Evolutionary conservation across 805 yeast genomes (phyloP).

Genomic region (Pichia phayaonensis): DNA sequence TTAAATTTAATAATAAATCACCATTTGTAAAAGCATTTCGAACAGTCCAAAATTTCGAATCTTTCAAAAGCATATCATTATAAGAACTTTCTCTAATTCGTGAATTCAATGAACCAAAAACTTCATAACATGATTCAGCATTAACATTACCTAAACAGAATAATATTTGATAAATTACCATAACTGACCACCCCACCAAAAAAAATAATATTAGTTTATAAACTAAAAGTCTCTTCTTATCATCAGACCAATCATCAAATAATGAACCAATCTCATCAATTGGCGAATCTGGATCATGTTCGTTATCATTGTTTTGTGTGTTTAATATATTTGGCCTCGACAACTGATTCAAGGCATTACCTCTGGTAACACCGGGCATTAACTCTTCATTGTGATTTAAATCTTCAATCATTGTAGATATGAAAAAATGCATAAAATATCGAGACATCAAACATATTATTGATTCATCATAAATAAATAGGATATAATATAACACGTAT

Average conservation of each 20-base stretch:
- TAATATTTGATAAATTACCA: slow-evolving; percentile 31
- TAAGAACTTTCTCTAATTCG: slow-evolving; percentile 1
- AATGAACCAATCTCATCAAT: background rate
- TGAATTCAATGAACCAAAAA: slow-evolving; percentile 1
- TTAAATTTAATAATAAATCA: slow-evolving; percentile 33
- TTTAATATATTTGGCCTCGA: background rate
- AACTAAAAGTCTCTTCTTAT: background rate
- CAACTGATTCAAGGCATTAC: background rate
- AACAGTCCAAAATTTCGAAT: slow-evolving; percentile 5
- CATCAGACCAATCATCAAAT: background rate
- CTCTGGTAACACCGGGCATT: slow-evolving; percentile 1
- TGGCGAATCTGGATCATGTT: background rate
- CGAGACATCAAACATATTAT: background rate
- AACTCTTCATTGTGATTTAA: background rate
- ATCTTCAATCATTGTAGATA: slow-evolving; percentile 1
- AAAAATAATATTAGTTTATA: slow-evolving; percentile 19
- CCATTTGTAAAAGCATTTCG: slow-evolving; percentile 29
- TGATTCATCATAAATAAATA: slow-evolving; percentile 11
- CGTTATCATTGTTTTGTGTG: background rate
- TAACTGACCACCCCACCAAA: slow-evolving; percentile 18
- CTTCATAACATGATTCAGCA: slow-evolving; percentile 12
- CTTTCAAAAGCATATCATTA: slow-evolving; percentile 5
- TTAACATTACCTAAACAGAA: slow-evolving; percentile 23
- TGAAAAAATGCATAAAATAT: slow-evolving; percentile 3
- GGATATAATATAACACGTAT: slow-evolving; percentile 6